These are phyloP conservation scores for Phanerochaete sordida DNA, from an alignment of 768 basidiomycete genomes.

Conservation along the genomic window DNA sequence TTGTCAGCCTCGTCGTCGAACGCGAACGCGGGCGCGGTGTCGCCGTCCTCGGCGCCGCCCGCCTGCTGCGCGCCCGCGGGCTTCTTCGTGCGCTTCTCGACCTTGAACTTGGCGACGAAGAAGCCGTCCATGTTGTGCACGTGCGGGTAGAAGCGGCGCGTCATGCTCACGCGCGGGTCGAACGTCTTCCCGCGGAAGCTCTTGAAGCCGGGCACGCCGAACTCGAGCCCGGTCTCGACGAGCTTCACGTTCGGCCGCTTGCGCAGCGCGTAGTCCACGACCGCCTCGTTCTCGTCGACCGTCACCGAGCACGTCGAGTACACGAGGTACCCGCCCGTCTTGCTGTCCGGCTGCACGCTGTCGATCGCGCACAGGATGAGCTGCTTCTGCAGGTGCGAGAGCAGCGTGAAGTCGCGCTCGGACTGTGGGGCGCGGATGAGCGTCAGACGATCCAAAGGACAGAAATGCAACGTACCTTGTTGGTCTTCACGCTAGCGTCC, in stretches of 20 bases:
- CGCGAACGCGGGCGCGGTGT: conserved; percentile 20
- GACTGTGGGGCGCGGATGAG: conserved; percentile 47
- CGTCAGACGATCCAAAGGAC: not conserved
- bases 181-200: conserved; percentile 90
- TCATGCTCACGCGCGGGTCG: conserved; percentile 71
- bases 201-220: conserved; percentile 90
- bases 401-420: conserved; percentile 90
- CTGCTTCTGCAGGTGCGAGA: conserved; percentile 98
- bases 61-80: conserved; percentile 27
- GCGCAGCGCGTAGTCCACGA: conserved; percentile 94
- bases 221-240: conserved; percentile 89
- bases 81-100: conserved; percentile 70
- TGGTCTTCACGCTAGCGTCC: conserved; percentile 94
- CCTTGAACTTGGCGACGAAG: conserved; percentile 97
- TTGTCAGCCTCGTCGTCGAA: conserved; percentile 39
- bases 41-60: conserved; percentile 26
- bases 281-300: conserved; percentile 97
- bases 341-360: conserved; percentile 85
- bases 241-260: conserved; percentile 92
- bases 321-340: conserved; percentile 90
- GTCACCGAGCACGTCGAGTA: conserved; percentile 99
- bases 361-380: conserved; percentile 97
- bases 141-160: conserved; percentile 91
- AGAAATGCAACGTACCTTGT: conserved; percentile 66
- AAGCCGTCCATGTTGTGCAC: conserved; percentile 99